Evolutionary conservation across 192 early-diverging fungal genomes (phyloP), one percentile per base, ranked within the genome.

Genomic region (Anaeromyces robustus): DNA sequence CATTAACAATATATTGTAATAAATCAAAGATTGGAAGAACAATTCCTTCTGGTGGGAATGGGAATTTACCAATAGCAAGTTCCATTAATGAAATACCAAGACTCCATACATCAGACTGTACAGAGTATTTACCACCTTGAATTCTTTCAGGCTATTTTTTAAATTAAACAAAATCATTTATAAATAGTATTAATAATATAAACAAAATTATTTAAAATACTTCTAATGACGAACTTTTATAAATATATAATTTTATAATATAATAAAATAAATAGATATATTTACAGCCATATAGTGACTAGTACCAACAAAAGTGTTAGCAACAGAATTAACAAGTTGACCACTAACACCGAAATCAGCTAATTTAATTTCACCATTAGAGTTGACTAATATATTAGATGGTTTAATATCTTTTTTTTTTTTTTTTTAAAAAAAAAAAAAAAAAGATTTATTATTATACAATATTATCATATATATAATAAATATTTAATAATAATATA

Each of bases 301-400:
- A 26, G 98, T 99, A 29, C 98, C 98, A 0, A 95, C 94, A 90
- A 99, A 99, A 3, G 96, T 98, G 80, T 94, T 90, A 11, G 95
- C 98, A 30, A 93, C 83, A 17, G 95, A 95, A 79, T 97, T 92
- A 77, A 94, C 92, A 34, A 96, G 84, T 85, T 97, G 92, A 16
- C 95, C 95, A 13, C 93, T 94, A 12, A 99, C 98, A 30, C 97
- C 97, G 87, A 98, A 98, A 84, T 98, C 97, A 86, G 94, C 95
- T 31, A 98, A 86, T 86, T 97, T 98, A 39, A 98, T 93, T 80
- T 97, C 90, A 80, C 97, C 97, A 80, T 88, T 83, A 29, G 85
- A 84, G 85, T 97, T 97, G 30, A 95, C 90, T 39, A 98, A 85
- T 13, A 98, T 91, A 84, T 98, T 98, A 31, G 96, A 95, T 9